A percentile compares a stretch with the other conserved stretches of the same genome.
Evolutionary conservation across 192 early-diverging fungal species (phyloP).

Genomic region (Umbelopsis sp.): DNA sequence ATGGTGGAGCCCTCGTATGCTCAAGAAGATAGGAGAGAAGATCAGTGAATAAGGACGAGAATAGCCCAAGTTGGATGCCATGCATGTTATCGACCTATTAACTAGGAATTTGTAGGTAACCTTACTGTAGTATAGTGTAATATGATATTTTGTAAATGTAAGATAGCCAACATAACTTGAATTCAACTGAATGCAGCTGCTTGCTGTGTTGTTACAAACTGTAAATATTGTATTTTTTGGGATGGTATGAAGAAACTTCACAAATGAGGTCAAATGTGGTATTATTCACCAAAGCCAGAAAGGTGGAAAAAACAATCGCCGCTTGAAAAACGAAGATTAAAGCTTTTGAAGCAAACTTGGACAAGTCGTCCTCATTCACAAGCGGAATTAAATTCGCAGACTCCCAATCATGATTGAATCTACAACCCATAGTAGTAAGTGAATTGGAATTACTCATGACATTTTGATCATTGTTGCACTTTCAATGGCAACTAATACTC

Average conservation of each 20-base stretch:
- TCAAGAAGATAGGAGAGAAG: constrained; percentile 18
- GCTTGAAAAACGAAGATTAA: background rate
- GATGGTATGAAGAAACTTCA: too few species aligned
- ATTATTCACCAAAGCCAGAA: background rate
- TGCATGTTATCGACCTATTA: too few species aligned
- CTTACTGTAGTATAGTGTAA: too few species aligned
- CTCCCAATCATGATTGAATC: background rate
- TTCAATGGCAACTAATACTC: too few species aligned
- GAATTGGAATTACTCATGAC: background rate
- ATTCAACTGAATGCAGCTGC: too few species aligned
- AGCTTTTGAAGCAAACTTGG: background rate
- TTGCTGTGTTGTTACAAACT: too few species aligned
- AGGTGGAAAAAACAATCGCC: background rate
- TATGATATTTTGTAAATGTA: too few species aligned
- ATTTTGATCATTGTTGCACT: background rate
- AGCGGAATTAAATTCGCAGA: background rate
- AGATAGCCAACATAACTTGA: too few species aligned
- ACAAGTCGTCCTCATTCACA: background rate
- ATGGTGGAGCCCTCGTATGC: constrained; percentile 26
- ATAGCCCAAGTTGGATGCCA: too few species aligned
- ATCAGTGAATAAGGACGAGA: background rate
- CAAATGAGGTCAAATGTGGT: background rate
- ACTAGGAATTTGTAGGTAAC: too few species aligned
- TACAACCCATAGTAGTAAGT: background rate
- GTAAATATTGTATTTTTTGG: too few species aligned